phyloP scores from a whole-genome alignment of 1,139 yeast species.

The Blastobotrys raffinosifermentans region DNA sequence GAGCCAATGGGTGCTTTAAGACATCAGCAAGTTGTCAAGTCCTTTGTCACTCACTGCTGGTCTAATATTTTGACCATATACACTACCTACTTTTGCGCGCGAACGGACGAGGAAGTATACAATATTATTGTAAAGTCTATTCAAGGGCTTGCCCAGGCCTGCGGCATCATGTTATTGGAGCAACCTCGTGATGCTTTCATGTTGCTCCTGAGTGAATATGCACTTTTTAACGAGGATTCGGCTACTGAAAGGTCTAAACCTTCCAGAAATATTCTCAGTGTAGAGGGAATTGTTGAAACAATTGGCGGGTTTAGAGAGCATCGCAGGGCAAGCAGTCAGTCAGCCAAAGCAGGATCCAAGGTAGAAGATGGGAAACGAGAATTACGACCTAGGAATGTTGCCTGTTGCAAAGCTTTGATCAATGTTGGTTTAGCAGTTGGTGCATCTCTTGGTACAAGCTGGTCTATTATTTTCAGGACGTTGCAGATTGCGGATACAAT shows the following conservation, averaged over 20 bases:
- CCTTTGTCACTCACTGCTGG: constrained; percentile 42
- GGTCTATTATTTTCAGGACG: constrained; percentile 64
- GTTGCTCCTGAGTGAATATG: constrained; percentile 45
- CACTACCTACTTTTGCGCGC: constrained; percentile 52
- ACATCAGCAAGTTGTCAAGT: constrained; percentile 14
- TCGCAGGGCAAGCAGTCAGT: neutral
- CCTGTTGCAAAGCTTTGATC: constrained; percentile 72
- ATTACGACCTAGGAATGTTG: constrained; percentile 48
- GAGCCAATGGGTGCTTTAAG: neutral
- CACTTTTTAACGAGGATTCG: constrained; percentile 26
- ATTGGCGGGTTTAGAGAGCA: constrained; percentile 4
- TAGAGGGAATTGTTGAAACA: constrained; percentile 12
- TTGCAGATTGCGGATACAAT: constrained; percentile 63
- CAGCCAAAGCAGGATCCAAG: constrained; percentile 29
- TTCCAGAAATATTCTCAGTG: constrained; percentile 1
- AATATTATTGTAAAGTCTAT: constrained; percentile 60
- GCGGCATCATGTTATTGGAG: constrained; percentile 62
- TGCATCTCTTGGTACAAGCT: constrained; percentile 56
- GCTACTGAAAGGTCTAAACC: neutral
- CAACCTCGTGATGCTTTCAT: constrained; percentile 58
- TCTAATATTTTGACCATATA: constrained; percentile 44
- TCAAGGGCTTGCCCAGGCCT: constrained; percentile 74
- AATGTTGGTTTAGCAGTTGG: constrained; percentile 78
- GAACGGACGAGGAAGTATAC: constrained; percentile 63
- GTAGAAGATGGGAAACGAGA: constrained; percentile 7